Evolutionary conservation across 495 filamentous ascomycete genomes (phyloP).

Genomic region (Tuber borchii): DNA sequence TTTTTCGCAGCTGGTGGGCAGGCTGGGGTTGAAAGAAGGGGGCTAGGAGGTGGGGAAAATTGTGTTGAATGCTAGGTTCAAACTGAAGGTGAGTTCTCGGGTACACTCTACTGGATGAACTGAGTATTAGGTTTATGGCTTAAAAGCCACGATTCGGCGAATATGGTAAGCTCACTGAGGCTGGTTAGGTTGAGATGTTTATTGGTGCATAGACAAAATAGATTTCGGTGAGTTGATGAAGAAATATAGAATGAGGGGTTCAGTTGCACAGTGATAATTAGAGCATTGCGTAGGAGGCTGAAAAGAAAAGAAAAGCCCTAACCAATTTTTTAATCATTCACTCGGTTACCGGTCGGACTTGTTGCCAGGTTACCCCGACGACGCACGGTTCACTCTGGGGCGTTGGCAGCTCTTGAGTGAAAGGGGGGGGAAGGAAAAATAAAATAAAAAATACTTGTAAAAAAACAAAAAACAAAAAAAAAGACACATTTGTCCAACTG

Average conservation of each 20-base stretch:
- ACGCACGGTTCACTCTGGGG: constrained; percentile 29
- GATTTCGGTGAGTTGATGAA: neutral
- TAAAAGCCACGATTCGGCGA: neutral
- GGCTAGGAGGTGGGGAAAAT: neutral
- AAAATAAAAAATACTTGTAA: no score
- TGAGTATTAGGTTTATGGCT: neutral
- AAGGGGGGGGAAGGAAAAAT: neutral
- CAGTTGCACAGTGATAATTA: constrained; percentile 1
- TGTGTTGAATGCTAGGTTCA: neutral
- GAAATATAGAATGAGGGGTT: neutral
- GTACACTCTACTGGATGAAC: neutral
- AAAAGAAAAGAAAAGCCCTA: constrained; percentile 14
- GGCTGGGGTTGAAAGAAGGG: neutral
- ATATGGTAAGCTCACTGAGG: neutral
- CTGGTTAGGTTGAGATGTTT: neutral
- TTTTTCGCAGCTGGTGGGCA: neutral
- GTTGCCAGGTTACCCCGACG: constrained; percentile 6
- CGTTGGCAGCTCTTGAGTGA: neutral
- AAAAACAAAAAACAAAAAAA: neutral
- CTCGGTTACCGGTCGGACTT: neutral
- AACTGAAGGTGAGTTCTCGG: neutral
- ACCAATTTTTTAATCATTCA: neutral
- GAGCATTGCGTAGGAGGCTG: constrained; percentile 37
- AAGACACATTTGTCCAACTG: neutral
- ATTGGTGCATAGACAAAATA: neutral